Evolutionary conservation across 2,329 filamentous ascomycete genomes (phyloP).

Genomic region (Achaetomium macrosporum): DNA sequence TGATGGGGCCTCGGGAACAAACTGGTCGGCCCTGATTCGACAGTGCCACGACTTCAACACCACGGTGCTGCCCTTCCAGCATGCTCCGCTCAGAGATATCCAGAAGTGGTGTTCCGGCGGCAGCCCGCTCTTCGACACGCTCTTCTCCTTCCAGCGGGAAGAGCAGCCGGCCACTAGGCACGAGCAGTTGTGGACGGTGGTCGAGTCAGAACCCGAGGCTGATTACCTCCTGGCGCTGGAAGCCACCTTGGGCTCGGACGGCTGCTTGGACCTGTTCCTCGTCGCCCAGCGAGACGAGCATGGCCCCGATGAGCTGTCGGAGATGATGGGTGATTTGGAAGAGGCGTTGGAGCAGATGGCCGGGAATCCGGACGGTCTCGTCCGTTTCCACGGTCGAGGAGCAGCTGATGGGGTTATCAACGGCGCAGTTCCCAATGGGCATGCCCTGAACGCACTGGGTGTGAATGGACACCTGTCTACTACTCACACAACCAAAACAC

Average conservation of each 20-base stretch:
- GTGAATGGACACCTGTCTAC: background rate
- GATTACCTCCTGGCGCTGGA: conserved; percentile 80
- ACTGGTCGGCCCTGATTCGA: conserved; percentile 55
- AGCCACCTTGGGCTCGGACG: conserved; percentile 47
- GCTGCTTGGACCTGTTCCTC: conserved; percentile 50
- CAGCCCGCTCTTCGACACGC: conserved; percentile 64
- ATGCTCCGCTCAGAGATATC: conserved; percentile 71
- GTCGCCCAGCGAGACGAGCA: conserved; percentile 40
- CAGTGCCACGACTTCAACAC: conserved; percentile 67
- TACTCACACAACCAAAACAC: background rate
- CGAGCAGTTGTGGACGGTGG: conserved; percentile 47
- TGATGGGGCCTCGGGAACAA: conserved; percentile 21
- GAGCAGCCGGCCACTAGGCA: conserved; percentile 24
- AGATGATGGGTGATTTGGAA: conserved; percentile 38
- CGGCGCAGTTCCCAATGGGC: background rate
- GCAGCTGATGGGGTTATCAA: background rate
- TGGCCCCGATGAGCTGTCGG: conserved; percentile 23
- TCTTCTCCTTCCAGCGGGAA: conserved; percentile 74
- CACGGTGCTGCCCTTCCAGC: conserved; percentile 63
- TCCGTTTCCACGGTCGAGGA: background rate
- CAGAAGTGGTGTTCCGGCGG: conserved; percentile 67
- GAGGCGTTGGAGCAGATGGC: conserved; percentile 26
- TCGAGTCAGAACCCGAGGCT: conserved; percentile 43
- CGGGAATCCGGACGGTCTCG: conserved; percentile 1
- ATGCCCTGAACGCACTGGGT: background rate